These are phyloP conservation scores for Rhazya stricta DNA, from an alignment of 257 asterid species.

Conservation along the genomic window DNA sequence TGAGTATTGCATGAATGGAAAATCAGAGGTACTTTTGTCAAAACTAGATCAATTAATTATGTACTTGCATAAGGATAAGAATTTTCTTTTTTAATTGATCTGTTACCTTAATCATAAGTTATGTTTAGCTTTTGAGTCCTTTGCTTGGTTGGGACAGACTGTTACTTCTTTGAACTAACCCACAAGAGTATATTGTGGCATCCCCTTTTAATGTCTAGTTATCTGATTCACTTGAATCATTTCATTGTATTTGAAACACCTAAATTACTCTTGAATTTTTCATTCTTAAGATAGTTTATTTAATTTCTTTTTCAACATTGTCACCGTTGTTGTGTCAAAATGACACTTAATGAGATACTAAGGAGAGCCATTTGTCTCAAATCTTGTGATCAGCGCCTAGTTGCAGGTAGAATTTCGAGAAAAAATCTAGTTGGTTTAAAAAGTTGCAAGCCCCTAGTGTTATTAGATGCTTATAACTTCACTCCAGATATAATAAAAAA, in stretches of 20 bases:
- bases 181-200: neutral
- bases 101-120: no score
- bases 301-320: neutral
- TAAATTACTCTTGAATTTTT: neutral
- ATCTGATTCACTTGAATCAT: neutral
- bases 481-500: neutral
- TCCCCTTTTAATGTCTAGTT: neutral
- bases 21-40: constrained; percentile 41
- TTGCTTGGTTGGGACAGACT: neutral
- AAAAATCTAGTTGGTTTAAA: neutral
- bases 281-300: neutral
- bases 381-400: neutral
- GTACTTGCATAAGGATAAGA: neutral
- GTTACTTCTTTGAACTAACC: neutral
- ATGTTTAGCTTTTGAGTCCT: no score
- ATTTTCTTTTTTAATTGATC: no score
- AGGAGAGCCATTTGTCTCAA: neutral
- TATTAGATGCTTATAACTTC: neutral
- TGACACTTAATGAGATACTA: neutral
- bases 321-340: neutral
- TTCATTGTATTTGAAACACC: neutral
- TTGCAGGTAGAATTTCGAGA: neutral
- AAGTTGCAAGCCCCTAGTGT: neutral
- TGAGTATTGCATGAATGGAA: constrained; percentile 55
- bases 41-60: neutral